Base-by-base conservation (phyloP, 2,329 filamentous ascomycete species). In the Microdochium trichocladiopsis region DNA sequence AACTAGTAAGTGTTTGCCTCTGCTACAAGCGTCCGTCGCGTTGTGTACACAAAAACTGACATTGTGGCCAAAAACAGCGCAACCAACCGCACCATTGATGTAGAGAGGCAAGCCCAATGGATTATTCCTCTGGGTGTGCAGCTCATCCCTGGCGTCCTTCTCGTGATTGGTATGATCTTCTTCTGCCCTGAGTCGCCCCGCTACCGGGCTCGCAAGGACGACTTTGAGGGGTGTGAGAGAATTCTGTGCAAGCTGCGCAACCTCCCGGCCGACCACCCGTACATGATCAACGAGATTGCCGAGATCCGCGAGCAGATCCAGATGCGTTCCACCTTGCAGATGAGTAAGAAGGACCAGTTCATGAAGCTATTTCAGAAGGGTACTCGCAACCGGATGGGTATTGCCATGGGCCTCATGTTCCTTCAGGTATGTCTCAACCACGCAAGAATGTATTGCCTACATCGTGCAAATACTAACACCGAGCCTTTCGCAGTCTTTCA, bases 221-320 rank as follows among this genome's bases (percentile, higher is more conserved):
- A 61, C 16, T 62, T 70, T 48, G 69, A 73, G n/a, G 66, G 73
- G 52, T 73, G 67, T 6, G 60, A 66, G 51, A 60, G 56, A 1
- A 66, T 73, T 8, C 64, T 76, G 0, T 57, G 60, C 25, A 75
- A 72, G 33, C 60, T 83, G 11, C 78, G 80, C 51, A 74, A 67
- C 56, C 64, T 78, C 47, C 76, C 77, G 14, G 62, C 55, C 2
- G 80, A 80, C 53, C 72, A 76, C 6, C 74, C 79, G 0, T 79
- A 73, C 66, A 73, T 84, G 45, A 60, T 77, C n/a, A 61, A 66
- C 14, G 79, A 83, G 59, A 80, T 80, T 60, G 67, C 71, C 18
- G 80, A 84, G 54, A 84, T 85, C 56, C 74, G 82, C 1, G 79
- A 84, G 60, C 77, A 76, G 51, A 69, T 73, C 2, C 70, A 82